Conservation (phyloP, 2,329 filamentous ascomycete species). For the Scedosporium boydii region DNA sequence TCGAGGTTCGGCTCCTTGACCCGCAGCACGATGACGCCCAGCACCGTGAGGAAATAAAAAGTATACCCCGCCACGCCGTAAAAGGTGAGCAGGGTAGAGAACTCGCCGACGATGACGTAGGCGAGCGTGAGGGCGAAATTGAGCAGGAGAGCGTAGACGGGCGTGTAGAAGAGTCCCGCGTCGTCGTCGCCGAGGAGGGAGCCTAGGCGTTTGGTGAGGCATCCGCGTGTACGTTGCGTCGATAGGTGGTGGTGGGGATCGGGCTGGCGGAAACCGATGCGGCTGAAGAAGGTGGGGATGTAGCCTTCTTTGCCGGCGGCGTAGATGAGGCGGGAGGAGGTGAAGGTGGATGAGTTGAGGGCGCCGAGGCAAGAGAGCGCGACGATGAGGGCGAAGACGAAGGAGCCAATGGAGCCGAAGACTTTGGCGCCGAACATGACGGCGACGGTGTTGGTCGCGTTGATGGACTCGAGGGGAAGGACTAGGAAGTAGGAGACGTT, state of each 20-base stretch:
- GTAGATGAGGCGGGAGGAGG: conserved; percentile 83
- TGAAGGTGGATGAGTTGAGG: conserved; percentile 90
- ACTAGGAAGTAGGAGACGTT: conserved; percentile 95
- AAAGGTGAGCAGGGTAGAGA: conserved; percentile 85
- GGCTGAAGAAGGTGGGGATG: conserved; percentile 73
- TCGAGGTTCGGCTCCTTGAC: conserved; percentile 82
- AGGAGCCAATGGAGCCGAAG: conserved; percentile 72
- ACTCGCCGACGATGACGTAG: conserved; percentile 84
- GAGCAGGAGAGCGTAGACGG: conserved; percentile 81
- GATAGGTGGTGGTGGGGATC: conserved; percentile 26
- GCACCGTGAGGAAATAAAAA: conserved; percentile 93
- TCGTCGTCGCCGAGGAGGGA: conserved; percentile 66
- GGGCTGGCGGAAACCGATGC: conserved; percentile 56
- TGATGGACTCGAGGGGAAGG: conserved; percentile 69
- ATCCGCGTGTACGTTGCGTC: conserved; percentile 40
- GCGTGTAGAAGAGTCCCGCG: conserved; percentile 79
- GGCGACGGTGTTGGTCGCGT: conserved; percentile 87
- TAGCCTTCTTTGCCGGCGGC: conserved; percentile 93
- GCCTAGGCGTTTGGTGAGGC: conserved; percentile 49
- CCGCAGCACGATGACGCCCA: conserved; percentile 83
- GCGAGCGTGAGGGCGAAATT: conserved; percentile 64
- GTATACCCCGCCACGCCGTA: conserved; percentile 96
- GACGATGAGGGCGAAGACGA: conserved; percentile 82
- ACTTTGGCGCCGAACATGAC: conserved; percentile 87
- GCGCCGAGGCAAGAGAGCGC: conserved; percentile 89